A percentile compares a stretch with the other conserved stretches of the same genome.
Evolutionary conservation across 768 basidiomycete genomes (phyloP).

Genomic region (Neoboletus brunneissimus): DNA sequence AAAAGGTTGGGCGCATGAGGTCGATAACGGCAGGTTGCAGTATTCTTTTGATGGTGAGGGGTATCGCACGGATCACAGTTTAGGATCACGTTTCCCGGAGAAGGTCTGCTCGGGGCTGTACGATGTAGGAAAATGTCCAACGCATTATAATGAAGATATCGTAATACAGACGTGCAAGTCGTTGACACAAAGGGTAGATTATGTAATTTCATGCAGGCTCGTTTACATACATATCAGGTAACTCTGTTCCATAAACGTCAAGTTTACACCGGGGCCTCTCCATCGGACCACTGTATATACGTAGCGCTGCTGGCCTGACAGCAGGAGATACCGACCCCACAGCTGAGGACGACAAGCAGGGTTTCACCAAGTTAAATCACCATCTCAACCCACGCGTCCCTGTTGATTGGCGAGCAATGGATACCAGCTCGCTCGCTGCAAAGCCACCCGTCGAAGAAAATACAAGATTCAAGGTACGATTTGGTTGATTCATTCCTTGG

Average conservation of each 20-base stretch:
- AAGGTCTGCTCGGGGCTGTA: conserved; percentile 11
- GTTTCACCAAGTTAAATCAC: too few species aligned
- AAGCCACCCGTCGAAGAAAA: conserved; percentile 23
- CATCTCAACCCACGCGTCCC: not conserved
- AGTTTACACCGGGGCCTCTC: not conserved
- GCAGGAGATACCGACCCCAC: not conserved
- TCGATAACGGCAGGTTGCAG: too few species aligned
- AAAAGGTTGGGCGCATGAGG: too few species aligned
- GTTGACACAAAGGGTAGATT: too few species aligned
- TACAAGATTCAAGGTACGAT: conserved; percentile 24
- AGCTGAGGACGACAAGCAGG: not conserved
- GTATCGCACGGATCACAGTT: conserved; percentile 23
- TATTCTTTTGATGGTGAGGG: not conserved
- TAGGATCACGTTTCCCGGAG: conserved; percentile 18
- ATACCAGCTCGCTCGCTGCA: conserved; percentile 7
- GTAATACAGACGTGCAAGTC: too few species aligned
- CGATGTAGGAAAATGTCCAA: too few species aligned
- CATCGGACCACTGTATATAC: not conserved
- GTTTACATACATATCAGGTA: not conserved
- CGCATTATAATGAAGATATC: too few species aligned
- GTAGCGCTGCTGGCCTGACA: not conserved
- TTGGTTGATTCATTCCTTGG: not conserved
- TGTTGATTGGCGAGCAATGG: conserved; percentile 10
- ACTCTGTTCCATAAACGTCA: not conserved
- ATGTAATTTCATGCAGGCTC: not conserved